A percentile compares a stretch with the other conserved stretches of the same genome.
phyloP scores from a whole-genome alignment of 306 rosid species.

The Parietaria judaica region DNA sequence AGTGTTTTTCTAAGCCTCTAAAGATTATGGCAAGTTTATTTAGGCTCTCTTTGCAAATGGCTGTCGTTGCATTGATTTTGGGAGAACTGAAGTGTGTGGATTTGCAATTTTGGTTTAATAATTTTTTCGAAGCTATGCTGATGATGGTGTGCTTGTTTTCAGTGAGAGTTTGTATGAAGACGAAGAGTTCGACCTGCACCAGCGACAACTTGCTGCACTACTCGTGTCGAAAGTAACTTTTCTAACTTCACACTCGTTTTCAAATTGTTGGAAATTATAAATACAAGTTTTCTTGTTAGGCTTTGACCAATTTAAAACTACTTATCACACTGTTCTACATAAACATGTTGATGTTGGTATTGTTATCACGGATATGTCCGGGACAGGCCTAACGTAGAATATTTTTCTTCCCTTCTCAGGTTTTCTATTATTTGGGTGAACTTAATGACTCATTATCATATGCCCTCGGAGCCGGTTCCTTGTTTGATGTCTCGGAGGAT shows the following conservation, averaged over 20 bases:
- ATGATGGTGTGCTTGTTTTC: slow-evolving; percentile 11
- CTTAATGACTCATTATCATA: slow-evolving; percentile 86
- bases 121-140: background rate
- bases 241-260: slow-evolving; percentile 1
- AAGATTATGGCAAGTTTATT: no score
- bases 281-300: no score
- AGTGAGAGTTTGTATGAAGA: slow-evolving; percentile 97
- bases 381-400: background rate
- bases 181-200: slow-evolving; percentile 83
- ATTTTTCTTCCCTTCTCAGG: slow-evolving; percentile 31
- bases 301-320: no score
- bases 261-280: no score
- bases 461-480: slow-evolving; percentile 93
- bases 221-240: slow-evolving; percentile 76
- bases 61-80: no score
- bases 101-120: background rate
- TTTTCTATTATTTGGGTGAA: slow-evolving; percentile 93
- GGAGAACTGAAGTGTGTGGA: background rate
- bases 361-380: background rate
- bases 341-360: background rate
- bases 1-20: no score
- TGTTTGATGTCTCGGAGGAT: slow-evolving; percentile 87
- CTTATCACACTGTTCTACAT: background rate
- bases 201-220: slow-evolving; percentile 86
- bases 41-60: no score